Base-by-base conservation (phyloP, 208 protist genomes). In the Trypanosomatidae sp. region DNA sequence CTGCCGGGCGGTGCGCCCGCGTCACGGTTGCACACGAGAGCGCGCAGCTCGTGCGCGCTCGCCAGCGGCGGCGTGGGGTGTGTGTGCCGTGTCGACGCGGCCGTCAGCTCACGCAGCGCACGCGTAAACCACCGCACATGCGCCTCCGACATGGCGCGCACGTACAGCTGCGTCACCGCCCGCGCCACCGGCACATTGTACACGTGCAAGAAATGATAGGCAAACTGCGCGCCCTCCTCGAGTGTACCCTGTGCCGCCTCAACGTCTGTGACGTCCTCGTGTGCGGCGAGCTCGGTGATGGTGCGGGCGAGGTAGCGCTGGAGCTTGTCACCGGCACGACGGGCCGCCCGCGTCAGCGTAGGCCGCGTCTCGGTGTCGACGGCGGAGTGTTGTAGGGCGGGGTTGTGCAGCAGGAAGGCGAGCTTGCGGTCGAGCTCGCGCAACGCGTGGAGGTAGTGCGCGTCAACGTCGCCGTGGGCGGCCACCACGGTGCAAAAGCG, bases 281-380 rank as follows among this genome's bases (percentile, higher is more conserved):
- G 25, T 13, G 54, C 51, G 6, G 60, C 48, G 26, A 87, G 58
- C 4, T 63, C 46, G 11, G 61, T 27, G 23, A 92, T 76, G 25
- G 57, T 43, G 48, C 70, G 58, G 3, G 51, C 61, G 28, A 92
- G 61, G 47, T 77, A 87, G 8, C 70, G 68, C 27, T 78, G 62
- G 22, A 92, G 63, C 48, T 88, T 87, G 47, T 77, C 69, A n/a
- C 83, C 83, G 15, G 83, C 83, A 28, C 66, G 61, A n/a, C 64
- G 28, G 3, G 83, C 83, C 3, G 83, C 71, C 20, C 59, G 43
- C 28, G 65, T 63, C 35, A 92, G 59, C 35, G 82, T 81, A 0
- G 83, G 83, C 1, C 78, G 68, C 19, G 77, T 81, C 43, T 92
- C 78, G 43, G 78, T 65, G 52, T 86, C 75, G 18, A 92, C 78